Conservation (phyloP, 108 stramenopile species). For the Cyclotella atomus region DNA sequence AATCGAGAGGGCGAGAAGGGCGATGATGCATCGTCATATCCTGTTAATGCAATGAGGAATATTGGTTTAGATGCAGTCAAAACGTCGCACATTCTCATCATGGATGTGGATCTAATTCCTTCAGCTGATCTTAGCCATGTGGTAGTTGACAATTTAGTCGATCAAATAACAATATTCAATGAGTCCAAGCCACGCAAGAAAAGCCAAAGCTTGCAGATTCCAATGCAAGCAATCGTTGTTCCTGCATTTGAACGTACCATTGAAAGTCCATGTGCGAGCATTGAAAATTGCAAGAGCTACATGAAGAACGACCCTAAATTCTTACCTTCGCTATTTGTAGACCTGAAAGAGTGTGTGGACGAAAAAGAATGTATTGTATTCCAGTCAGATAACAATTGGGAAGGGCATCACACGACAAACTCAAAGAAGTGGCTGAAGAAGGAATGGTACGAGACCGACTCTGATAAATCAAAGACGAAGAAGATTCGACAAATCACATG, state of each 20-base stretch:
- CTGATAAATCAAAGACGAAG: not conserved
- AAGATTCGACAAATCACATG: conserved; percentile 62
- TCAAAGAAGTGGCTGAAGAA: conserved; percentile 71
- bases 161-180: conserved; percentile 36
- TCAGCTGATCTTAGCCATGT: conserved; percentile 57
- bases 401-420: conserved; percentile 80
- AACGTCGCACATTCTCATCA: conserved; percentile 87
- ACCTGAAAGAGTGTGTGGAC: conserved; percentile 64
- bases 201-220: not conserved
- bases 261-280: conserved; percentile 48
- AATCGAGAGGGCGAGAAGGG: conserved; percentile 34
- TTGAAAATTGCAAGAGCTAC: conserved; percentile 46
- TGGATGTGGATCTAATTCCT: conserved; percentile 92
- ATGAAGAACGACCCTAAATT: conserved; percentile 60
- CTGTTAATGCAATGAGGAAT: conserved; percentile 92
- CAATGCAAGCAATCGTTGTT: conserved; percentile 71
- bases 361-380: conserved; percentile 70
- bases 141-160: conserved; percentile 40
- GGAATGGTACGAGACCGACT: conserved; percentile 63
- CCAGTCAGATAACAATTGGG: conserved; percentile 78
- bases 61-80: conserved; percentile 76
- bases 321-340: conserved; percentile 69
- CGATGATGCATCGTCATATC: conserved; percentile 60
- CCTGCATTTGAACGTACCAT: conserved; percentile 85
- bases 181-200: not conserved